Conservation (phyloP, 2,329 filamentous ascomycete genomes). For the Colletotrichum spaethianum region DNA sequence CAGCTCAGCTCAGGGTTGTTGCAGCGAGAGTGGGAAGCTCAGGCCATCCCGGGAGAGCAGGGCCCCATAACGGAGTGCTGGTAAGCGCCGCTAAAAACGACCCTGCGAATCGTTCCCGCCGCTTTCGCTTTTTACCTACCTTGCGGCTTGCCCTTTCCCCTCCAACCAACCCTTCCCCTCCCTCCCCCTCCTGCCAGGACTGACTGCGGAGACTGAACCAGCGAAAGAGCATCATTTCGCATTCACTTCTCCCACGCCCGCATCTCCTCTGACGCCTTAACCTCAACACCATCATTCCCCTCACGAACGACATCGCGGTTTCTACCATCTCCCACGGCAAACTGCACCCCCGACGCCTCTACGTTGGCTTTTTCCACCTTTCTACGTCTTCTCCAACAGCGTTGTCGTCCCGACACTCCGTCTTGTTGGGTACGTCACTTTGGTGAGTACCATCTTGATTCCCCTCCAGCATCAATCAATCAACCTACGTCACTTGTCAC, state of each 20-base stretch:
- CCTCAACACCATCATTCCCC: constrained; percentile 18
- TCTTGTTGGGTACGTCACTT: constrained; percentile 34
- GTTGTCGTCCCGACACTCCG: constrained; percentile 19
- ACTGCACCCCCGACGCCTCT: constrained; percentile 13
- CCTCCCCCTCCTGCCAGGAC: constrained; percentile 1
- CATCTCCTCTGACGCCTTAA: constrained; percentile 4
- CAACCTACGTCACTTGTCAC: constrained; percentile 36
- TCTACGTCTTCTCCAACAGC: neutral
- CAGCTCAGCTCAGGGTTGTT: neutral
- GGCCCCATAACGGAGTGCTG: constrained; percentile 23
- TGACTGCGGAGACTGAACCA: constrained; percentile 18
- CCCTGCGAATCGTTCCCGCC: constrained; percentile 37
- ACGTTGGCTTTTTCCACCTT: neutral
- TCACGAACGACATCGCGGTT: constrained; percentile 23
- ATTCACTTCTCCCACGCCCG: constrained; percentile 22
- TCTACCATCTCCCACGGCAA: constrained; percentile 26
- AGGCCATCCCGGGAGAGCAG: constrained; percentile 6
- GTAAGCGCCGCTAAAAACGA: constrained; percentile 38
- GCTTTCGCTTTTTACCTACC: constrained; percentile 4
- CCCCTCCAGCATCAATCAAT: constrained; percentile 10
- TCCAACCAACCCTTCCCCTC: constrained; percentile 24
- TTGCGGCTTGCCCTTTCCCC: constrained; percentile 21
- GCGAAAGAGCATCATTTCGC: constrained; percentile 25
- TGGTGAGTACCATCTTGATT: constrained; percentile 30
- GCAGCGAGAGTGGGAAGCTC: constrained; percentile 18